Conservation (phyloP, 371 early-diverging fungal species). For the Mucor saturninus region DNA sequence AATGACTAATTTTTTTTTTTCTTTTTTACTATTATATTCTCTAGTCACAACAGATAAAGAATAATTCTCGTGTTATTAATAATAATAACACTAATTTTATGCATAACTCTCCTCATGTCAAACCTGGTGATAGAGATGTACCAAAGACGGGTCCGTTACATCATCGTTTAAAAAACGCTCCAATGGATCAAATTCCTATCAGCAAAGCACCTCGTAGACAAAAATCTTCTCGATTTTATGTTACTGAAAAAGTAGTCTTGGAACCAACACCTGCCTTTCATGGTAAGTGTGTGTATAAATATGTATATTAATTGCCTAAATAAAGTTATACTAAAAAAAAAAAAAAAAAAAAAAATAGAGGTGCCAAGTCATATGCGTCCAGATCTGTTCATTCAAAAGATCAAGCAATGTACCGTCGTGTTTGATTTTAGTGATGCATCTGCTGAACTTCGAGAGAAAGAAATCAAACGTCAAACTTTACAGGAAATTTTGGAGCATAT, state of each 20-base stretch:
- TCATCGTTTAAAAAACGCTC: slow-evolving; percentile 72
- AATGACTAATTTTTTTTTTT: background rate
- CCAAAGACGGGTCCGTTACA: slow-evolving; percentile 79
- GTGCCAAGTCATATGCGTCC: slow-evolving; percentile 74
- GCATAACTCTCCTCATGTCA: slow-evolving; percentile 30
- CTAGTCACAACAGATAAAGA: slow-evolving; percentile 7
- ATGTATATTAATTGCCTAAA: background rate
- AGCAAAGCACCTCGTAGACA: slow-evolving; percentile 84
- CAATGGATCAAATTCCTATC: slow-evolving; percentile 80
- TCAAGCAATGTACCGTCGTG: slow-evolving; percentile 85
- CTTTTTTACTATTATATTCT: background rate
- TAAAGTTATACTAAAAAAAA: too few relatives aligned
- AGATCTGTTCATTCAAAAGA: slow-evolving; percentile 83
- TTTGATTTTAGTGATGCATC: slow-evolving; percentile 93
- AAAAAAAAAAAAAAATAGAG: slow-evolving; percentile 47
- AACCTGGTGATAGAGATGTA: slow-evolving; percentile 30
- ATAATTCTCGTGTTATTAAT: slow-evolving; percentile 5
- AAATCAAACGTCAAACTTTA: slow-evolving; percentile 89
- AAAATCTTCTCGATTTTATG: slow-evolving; percentile 84
- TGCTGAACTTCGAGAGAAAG: slow-evolving; percentile 87
- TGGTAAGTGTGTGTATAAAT: slow-evolving; percentile 52
- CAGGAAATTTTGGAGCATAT: slow-evolving; percentile 91
- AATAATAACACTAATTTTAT: slow-evolving; percentile 24
- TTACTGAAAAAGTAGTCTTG: slow-evolving; percentile 77
- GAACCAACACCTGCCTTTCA: slow-evolving; percentile 76